These are phyloP conservation scores for Diaporthe vexans DNA, from an alignment of 2,329 filamentous ascomycete genomes.

Conservation along the genomic window DNA sequence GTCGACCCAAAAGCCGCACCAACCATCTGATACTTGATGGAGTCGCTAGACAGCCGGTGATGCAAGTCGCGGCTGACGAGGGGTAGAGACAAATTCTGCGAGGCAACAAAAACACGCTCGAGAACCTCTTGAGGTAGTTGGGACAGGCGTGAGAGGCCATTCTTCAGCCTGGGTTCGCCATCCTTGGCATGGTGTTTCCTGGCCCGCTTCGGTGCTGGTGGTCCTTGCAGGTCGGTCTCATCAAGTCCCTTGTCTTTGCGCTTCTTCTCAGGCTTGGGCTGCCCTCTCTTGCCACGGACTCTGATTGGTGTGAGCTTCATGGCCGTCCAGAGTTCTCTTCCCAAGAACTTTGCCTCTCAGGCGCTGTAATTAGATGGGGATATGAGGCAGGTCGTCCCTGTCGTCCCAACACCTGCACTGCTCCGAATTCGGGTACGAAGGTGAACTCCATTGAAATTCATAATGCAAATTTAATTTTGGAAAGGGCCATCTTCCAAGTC, in stretches of 20 bases:
- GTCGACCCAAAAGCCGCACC: conserved; percentile 55
- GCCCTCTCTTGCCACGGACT: conserved; percentile 61
- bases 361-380: background rate
- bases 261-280: conserved; percentile 43
- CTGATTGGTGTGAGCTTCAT: conserved; percentile 66
- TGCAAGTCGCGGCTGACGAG: conserved; percentile 60
- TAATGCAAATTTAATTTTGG: background rate
- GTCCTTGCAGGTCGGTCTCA: background rate
- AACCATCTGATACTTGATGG: conserved; percentile 53
- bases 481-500: background rate
- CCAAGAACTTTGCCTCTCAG: background rate
- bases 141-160: conserved; percentile 49
- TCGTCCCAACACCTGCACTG: conserved; percentile 5
- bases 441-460: conserved; percentile 5
- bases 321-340: background rate
- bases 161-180: conserved; percentile 40
- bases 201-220: conserved; percentile 25
- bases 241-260: conserved; percentile 35
- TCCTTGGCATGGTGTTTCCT: conserved; percentile 36
- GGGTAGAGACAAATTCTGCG: conserved; percentile 63
- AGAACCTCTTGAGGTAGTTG: conserved; percentile 66
- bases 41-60: conserved; percentile 57
- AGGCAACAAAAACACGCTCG: conserved; percentile 65
- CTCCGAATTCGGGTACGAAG: background rate
- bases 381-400: background rate